Conservation (phyloP, 2,329 filamentous ascomycete genomes). For the Stachybotrys elegans region DNA sequence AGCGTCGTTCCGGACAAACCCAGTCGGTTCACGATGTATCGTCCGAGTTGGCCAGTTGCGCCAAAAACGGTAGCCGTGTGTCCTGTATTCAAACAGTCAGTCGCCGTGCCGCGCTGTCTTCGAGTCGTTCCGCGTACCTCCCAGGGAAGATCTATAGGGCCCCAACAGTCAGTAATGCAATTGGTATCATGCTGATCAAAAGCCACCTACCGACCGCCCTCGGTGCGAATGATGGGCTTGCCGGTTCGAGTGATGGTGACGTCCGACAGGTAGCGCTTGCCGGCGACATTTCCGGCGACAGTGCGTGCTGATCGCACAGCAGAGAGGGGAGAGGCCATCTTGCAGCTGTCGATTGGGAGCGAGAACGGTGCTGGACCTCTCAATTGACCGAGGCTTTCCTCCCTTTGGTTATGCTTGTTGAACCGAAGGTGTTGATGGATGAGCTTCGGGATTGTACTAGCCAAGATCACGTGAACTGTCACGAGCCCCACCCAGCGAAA, state of each 20-base stretch:
- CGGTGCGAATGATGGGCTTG: slow-evolving; percentile 84
- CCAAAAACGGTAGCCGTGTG: slow-evolving; percentile 98
- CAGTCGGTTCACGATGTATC: slow-evolving; percentile 95
- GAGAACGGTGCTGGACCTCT: slow-evolving; percentile 23
- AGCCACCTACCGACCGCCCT: slow-evolving; percentile 75
- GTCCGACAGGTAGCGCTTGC: slow-evolving; percentile 64
- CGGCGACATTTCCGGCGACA: slow-evolving; percentile 40
- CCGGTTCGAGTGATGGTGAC: slow-evolving; percentile 91
- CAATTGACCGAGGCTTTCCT: slow-evolving; percentile 22
- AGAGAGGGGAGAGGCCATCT: slow-evolving; percentile 54
- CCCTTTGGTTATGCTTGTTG: slow-evolving; percentile 18
- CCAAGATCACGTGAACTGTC: slow-evolving; percentile 20
- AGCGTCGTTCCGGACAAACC: no score
- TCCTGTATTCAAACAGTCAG: slow-evolving; percentile 48
- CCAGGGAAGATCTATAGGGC: slow-evolving; percentile 68
- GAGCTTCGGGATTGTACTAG: slow-evolving; percentile 18
- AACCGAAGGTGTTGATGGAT: slow-evolving; percentile 13
- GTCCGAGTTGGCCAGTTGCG: slow-evolving; percentile 89
- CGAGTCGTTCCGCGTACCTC: slow-evolving; percentile 54
- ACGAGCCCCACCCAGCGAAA: no score
- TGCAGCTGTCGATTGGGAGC: slow-evolving; percentile 22
- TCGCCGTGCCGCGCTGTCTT: slow-evolving; percentile 17
- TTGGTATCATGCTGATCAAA: slow-evolving; percentile 16
- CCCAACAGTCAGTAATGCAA: slow-evolving; percentile 19
- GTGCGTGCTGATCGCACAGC: slow-evolving; percentile 49